Evolutionary conservation across 805 yeast species (phyloP).

Genomic region (Cyberlindnera veronae): DNA sequence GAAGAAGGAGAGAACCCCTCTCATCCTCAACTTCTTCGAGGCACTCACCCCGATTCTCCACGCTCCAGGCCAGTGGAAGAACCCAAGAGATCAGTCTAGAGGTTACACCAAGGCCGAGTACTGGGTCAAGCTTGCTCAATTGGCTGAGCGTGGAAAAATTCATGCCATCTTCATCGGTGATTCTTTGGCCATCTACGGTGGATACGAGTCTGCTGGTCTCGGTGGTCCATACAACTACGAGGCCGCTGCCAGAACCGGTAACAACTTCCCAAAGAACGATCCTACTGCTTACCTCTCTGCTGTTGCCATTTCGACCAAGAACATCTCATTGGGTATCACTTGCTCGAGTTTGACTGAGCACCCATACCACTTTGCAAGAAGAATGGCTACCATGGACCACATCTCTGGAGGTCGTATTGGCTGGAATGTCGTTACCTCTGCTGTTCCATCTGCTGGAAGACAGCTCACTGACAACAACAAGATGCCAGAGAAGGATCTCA

Average conservation of each 20-base stretch:
- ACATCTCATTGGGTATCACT: constrained; percentile 40
- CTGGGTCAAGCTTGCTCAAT: constrained; percentile 39
- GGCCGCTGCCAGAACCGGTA: constrained; percentile 35
- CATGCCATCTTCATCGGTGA: constrained; percentile 40
- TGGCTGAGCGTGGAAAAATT: constrained; percentile 39
- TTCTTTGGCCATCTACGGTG: constrained; percentile 39
- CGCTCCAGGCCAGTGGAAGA: constrained; percentile 29
- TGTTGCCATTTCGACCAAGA: constrained; percentile 44
- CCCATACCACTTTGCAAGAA: constrained; percentile 44
- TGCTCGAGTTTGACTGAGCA: constrained; percentile 44
- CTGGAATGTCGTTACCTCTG: constrained; percentile 46
- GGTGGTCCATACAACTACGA: constrained; percentile 35
- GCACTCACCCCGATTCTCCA: constrained; percentile 26
- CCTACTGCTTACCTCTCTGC: constrained; percentile 37
- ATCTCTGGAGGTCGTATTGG: constrained; percentile 45
- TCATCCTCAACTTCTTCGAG: constrained; percentile 25
- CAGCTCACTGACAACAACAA: constrained; percentile 36
- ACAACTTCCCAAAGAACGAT: constrained; percentile 36
- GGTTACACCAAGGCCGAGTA: constrained; percentile 29
- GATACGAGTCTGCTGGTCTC: constrained; percentile 29
- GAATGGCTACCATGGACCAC: constrained; percentile 45
- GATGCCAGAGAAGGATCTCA: constrained; percentile 39
- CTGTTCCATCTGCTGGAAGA: constrained; percentile 42
- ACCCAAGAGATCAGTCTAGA: constrained; percentile 26
- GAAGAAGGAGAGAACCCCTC: constrained; percentile 16